Conservation (phyloP, 2,329 filamentous ascomycete genomes). For the Hymenoscyphus repandus region DNA sequence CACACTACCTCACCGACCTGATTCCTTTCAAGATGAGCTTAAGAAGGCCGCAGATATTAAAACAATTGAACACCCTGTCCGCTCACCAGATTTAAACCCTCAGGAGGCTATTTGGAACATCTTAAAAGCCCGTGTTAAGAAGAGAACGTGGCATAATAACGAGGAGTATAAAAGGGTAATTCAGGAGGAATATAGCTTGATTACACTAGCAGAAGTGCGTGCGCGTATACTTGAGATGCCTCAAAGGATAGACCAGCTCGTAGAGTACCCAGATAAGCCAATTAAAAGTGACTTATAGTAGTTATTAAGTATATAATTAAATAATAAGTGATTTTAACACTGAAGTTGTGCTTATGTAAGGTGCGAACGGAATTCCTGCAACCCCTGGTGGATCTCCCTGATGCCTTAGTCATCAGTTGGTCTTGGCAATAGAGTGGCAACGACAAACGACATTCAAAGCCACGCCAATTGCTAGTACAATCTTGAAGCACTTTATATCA, state of each 20-base stretch:
- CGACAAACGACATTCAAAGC: too few relatives aligned
- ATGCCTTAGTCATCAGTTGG: too few relatives aligned
- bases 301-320: too few relatives aligned
- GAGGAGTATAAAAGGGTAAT: constrained; percentile 1
- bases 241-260: neutral
- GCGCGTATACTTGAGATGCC: neutral
- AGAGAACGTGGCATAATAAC: neutral
- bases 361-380: neutral
- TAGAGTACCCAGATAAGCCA: too few relatives aligned
- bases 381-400: neutral
- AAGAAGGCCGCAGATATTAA: neutral
- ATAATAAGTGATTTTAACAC: too few relatives aligned
- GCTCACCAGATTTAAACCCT: neutral
- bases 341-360: too few relatives aligned
- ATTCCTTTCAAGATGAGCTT: neutral
- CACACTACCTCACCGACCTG: neutral
- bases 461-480: too few relatives aligned
- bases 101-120: constrained; percentile 1
- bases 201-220: neutral
- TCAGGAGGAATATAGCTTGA: neutral
- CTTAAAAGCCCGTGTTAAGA: too few relatives aligned
- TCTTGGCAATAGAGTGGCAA: too few relatives aligned
- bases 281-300: too few relatives aligned
- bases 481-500: too few relatives aligned
- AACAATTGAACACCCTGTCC: neutral